Evolutionary conservation across 2,329 filamentous ascomycete genomes (phyloP).

Genomic region (Trichoderma simmonsii): DNA sequence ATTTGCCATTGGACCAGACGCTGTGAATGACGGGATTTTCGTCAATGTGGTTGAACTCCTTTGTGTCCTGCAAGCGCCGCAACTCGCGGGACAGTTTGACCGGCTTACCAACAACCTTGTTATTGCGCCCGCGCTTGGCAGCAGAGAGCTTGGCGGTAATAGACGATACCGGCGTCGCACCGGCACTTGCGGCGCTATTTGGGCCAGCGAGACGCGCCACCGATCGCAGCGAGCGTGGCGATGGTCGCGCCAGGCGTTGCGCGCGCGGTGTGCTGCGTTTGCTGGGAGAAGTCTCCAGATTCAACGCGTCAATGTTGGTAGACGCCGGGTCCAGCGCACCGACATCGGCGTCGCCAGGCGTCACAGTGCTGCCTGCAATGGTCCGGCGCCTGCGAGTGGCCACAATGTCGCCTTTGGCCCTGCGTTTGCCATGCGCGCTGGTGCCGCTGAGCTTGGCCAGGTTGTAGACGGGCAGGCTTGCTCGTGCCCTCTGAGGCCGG

Average conservation of each 20-base stretch:
- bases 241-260: constrained; percentile 33
- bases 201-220: constrained; percentile 39
- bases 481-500: constrained; percentile 54
- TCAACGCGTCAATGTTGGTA: constrained; percentile 44
- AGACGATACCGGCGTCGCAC: constrained; percentile 36
- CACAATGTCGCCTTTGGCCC: constrained; percentile 49
- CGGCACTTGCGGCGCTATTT: constrained; percentile 31
- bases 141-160: constrained; percentile 49
- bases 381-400: constrained; percentile 45
- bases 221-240: constrained; percentile 37
- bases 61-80: constrained; percentile 58
- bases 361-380: constrained; percentile 41
- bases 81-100: constrained; percentile 55
- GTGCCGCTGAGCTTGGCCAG: constrained; percentile 61
- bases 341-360: constrained; percentile 26
- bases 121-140: constrained; percentile 59
- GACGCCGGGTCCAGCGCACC: constrained; percentile 21
- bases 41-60: constrained; percentile 60
- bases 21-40: constrained; percentile 55
- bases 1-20: constrained; percentile 65
- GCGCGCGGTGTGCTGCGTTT: constrained; percentile 35
- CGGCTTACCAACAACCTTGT: constrained; percentile 38
- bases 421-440: constrained; percentile 56
- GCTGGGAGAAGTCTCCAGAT: constrained; percentile 43
- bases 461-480: constrained; percentile 64